Conservation (phyloP, 1,139 yeast species). For the Protomyces inouyei region DNA sequence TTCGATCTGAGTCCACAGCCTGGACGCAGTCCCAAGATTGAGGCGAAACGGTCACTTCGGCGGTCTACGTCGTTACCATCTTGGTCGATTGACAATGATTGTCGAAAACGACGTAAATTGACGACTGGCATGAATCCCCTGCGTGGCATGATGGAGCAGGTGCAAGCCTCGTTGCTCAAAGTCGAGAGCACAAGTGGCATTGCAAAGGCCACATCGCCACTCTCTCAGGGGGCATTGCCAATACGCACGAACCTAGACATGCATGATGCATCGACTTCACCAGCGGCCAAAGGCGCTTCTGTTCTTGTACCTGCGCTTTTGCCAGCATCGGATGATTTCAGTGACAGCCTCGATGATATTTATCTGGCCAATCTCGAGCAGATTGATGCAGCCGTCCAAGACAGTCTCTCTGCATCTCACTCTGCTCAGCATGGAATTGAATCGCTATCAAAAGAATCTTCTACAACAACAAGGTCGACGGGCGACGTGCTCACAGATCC, state of each 20-base stretch:
- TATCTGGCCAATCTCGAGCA: not conserved
- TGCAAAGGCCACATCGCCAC: not conserved
- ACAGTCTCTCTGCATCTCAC: not conserved
- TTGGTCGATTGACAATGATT: conserved; percentile 10
- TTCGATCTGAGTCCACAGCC: conserved; percentile 15
- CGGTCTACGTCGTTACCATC: conserved; percentile 17
- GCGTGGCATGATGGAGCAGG: conserved; percentile 19
- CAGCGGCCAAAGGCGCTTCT: not conserved
- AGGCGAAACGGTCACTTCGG: not conserved
- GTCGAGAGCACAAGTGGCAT: not conserved
- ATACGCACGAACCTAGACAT: not conserved
- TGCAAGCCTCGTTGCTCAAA: conserved; percentile 4
- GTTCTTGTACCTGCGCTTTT: not conserved
- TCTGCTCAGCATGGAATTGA: not conserved
- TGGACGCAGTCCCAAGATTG: conserved; percentile 1
- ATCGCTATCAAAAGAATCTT: not conserved
- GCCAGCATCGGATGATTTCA: conserved; percentile 7
- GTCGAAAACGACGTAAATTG: conserved; percentile 3
- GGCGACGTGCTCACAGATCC: not conserved
- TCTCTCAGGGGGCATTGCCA: not conserved
- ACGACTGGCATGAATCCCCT: not conserved
- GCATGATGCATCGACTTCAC: too few relatives aligned
- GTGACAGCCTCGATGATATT: conserved; percentile 8
- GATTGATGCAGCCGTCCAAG: not conserved
- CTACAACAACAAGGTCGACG: not conserved